phyloP scores from a whole-genome alignment of 805 yeast genomes.

The Torulaspora franciscae region DNA sequence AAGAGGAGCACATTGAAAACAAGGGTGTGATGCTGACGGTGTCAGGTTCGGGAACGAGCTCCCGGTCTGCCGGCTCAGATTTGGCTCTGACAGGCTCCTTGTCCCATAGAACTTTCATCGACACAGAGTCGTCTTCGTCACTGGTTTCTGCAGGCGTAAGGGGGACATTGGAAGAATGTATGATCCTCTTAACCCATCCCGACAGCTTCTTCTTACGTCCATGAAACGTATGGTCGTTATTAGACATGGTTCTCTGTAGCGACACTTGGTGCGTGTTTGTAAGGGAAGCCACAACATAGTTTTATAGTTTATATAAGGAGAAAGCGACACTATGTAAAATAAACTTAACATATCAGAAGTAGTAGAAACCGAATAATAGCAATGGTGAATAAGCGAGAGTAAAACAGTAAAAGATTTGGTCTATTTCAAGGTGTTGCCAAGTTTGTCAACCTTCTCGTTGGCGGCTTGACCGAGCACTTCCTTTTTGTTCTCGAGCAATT shows the following conservation, averaged over 20 bases:
- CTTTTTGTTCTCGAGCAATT: constrained; percentile 4
- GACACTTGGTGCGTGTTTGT: neutral
- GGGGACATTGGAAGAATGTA: constrained; percentile 14
- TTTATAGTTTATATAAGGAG: neutral
- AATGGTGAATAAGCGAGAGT: neutral
- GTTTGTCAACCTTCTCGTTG: constrained; percentile 8
- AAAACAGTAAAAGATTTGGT: constrained; percentile 4
- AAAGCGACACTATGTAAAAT: neutral
- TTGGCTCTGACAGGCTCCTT: constrained; percentile 17
- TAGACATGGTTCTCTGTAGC: constrained; percentile 1
- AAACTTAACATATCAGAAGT: neutral
- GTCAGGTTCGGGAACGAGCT: constrained; percentile 18
- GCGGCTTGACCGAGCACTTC: constrained; percentile 5
- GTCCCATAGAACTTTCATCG: constrained; percentile 23
- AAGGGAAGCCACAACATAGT: neutral
- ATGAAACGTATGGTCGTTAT: constrained; percentile 20
- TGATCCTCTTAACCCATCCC: constrained; percentile 33
- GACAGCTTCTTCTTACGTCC: constrained; percentile 32
- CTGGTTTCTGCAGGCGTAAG: neutral
- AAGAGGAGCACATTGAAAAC: constrained; percentile 35
- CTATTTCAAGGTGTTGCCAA: constrained; percentile 4
- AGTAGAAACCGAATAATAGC: neutral
- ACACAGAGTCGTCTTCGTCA: constrained; percentile 9
- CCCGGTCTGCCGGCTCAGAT: constrained; percentile 5
- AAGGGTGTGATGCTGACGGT: constrained; percentile 34